A percentile compares a stretch with the other conserved stretches of the same genome.
Conservation (phyloP, 2,329 filamentous ascomycete genomes). For the Chrysosporium queenslandicum region DNA sequence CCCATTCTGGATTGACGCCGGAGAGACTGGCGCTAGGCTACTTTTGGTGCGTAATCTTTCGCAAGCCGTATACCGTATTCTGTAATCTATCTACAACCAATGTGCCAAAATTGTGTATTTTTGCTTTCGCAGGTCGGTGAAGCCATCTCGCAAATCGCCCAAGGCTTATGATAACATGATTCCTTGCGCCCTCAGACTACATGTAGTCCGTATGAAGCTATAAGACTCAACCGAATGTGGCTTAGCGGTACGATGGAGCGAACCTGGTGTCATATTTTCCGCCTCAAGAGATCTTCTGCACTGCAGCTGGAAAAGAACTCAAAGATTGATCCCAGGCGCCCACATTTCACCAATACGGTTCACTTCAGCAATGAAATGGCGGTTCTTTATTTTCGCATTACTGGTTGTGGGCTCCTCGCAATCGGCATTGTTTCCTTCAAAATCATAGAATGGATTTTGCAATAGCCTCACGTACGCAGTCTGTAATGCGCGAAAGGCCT, state of each 20-base stretch:
- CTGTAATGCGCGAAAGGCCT: constrained; percentile 85
- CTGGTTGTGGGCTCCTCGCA: constrained; percentile 24
- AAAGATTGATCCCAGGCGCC: constrained; percentile 62
- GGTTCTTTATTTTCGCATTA: constrained; percentile 48
- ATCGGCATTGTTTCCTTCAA: constrained; percentile 56
- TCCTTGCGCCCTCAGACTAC: too few species aligned
- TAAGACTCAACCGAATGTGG: too few species aligned
- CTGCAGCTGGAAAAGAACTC: constrained; percentile 18
- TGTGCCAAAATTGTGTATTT: too few species aligned
- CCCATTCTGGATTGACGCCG: constrained; percentile 17
- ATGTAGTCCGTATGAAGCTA: too few species aligned
- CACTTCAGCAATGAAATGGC: constrained; percentile 70
- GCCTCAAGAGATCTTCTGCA: background rate
- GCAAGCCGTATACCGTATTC: too few species aligned
- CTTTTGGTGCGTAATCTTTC: too few species aligned
- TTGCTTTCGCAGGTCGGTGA: too few species aligned
- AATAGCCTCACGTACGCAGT: constrained; percentile 79
- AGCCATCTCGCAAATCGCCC: too few species aligned
- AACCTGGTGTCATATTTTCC: too few species aligned
- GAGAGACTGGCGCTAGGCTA: background rate
- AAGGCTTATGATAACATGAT: too few species aligned
- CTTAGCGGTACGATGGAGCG: too few species aligned
- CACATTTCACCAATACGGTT: constrained; percentile 75
- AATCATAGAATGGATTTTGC: constrained; percentile 90
- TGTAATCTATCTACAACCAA: too few species aligned